Base-by-base conservation (phyloP, 2,329 filamentous ascomycete genomes). In the Pseudogymnoascus sp. region DNA sequence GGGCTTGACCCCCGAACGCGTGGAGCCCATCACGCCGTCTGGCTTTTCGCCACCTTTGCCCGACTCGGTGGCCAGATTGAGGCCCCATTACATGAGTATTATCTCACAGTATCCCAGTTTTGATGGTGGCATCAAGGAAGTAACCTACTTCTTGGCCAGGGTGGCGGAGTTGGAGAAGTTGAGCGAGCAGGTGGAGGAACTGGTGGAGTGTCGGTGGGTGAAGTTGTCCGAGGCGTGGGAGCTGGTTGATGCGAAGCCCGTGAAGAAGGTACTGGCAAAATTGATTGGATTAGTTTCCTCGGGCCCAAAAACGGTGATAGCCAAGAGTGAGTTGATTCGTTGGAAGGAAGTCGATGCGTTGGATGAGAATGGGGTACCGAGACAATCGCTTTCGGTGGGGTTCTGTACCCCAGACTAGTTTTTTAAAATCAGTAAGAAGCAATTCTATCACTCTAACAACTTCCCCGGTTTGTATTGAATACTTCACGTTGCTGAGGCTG, bases 181-280 rank as follows among this genome's bases (percentile, higher is more conserved):
- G 50, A 56, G 10, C 1, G 50, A 19, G 17, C 50, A 56, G 29
- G 50, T 21, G 13, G 50, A 56, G 11, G 50, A 56, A 10, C n/a
- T 56, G 29, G 50, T 56, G 50, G 29, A 56, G 50, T 33, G 50
- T 19, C 50, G 50, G n/a, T 56, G 50, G 50, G 50, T 56, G 29
- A 56, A 19, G 29, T 33, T 56, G 50, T 15, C n/a, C 6, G 50
- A 56, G 50, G 50, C 50, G 50, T 5, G 29, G 29, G 4, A 56
- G 17, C 17, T 56, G 29, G 17, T 35, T 21, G 17, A 56, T 33
- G 15, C 17, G 17, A 56, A 19, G 17, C 50, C 29, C 5, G 17
- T 56, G 29, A 10, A 5, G 29, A 56, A 17, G 33, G 50, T 56
- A 4, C 17, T 56, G 29, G 29, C 33, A 9, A 56, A 56, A 21